These are phyloP conservation scores for Quercus suber DNA, from an alignment of 306 rosid species.

Conservation along the genomic window DNA sequence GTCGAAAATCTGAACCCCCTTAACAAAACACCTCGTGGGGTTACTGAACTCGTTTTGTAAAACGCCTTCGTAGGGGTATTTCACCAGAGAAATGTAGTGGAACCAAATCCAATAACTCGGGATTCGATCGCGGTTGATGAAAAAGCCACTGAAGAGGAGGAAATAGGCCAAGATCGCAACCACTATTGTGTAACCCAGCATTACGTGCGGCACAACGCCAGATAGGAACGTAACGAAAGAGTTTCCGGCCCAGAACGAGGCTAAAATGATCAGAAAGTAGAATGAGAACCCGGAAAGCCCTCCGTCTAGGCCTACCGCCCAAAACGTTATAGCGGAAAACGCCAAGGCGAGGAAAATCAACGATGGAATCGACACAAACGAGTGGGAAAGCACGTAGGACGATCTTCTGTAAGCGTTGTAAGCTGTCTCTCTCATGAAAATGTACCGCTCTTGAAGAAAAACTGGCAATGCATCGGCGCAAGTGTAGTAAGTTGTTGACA, in stretches of 20 bases:
- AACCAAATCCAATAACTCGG: slow-evolving; percentile 94
- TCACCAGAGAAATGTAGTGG: slow-evolving; percentile 77
- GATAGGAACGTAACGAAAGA: slow-evolving; percentile 88
- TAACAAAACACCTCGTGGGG: slow-evolving; percentile 60
- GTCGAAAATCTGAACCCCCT: slow-evolving; percentile 84
- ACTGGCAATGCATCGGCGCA: slow-evolving; percentile 92
- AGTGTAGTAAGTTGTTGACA: slow-evolving; percentile 96
- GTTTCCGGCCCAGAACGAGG: slow-evolving; percentile 89
- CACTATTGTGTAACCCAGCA: slow-evolving; percentile 84
- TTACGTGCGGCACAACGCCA: slow-evolving; percentile 90
- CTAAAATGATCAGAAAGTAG: slow-evolving; percentile 62
- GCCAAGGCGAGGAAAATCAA: slow-evolving; percentile 53
- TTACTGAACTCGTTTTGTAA: slow-evolving; percentile 69
- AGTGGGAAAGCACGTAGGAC: slow-evolving; percentile 74
- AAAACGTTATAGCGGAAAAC: slow-evolving; percentile 64
- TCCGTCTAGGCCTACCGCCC: slow-evolving; percentile 95
- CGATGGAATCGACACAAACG: slow-evolving; percentile 50
- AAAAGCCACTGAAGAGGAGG: slow-evolving; percentile 90
- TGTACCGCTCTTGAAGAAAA: slow-evolving; percentile 85
- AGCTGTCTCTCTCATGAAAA: slow-evolving; percentile 92
- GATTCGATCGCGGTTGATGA: slow-evolving; percentile 76
- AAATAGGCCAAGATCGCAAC: slow-evolving; percentile 86
- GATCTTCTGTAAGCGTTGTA: slow-evolving; percentile 75
- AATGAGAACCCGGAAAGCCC: slow-evolving; percentile 58
- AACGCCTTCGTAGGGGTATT: slow-evolving; percentile 82